These are phyloP conservation scores for Barnettozyma californica DNA, from an alignment of 805 yeast genomes.

Conservation along the genomic window DNA sequence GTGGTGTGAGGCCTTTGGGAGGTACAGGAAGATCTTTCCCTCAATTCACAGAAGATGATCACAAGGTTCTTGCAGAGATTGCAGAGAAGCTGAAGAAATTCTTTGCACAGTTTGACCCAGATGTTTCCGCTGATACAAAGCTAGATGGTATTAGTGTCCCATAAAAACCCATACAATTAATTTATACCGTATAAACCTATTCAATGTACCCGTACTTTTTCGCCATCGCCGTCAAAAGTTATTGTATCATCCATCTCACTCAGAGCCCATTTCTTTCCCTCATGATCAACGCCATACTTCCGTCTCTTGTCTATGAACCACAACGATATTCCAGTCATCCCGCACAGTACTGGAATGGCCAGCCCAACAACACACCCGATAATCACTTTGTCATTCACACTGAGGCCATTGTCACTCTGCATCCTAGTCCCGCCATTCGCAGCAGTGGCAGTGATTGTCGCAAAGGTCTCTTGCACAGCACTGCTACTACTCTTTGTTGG, in stretches of 20 bases:
- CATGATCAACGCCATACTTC: neutral
- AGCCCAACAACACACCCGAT: neutral
- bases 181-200: neutral
- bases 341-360: neutral
- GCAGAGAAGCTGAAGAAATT: conserved; percentile 14
- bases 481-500: neutral
- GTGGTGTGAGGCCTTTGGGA: conserved; percentile 15
- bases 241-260: neutral
- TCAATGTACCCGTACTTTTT: neutral
- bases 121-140: neutral
- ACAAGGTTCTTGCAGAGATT: conserved; percentile 13
- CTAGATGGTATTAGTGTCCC: neutral
- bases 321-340: neutral
- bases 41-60: conserved; percentile 23
- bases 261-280: conserved; percentile 1
- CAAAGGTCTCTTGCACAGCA: neutral
- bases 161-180: neutral
- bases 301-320: neutral
- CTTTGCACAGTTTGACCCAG: conserved; percentile 9
- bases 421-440: neutral
- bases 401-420: neutral
- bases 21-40: conserved; percentile 24
- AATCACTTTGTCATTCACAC: neutral
- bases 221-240: neutral
- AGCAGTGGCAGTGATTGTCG: neutral